A percentile compares a stretch with the other conserved stretches of the same genome.
Conservation (phyloP, 345 rosid species). For the Gossypium raimondii region DNA sequence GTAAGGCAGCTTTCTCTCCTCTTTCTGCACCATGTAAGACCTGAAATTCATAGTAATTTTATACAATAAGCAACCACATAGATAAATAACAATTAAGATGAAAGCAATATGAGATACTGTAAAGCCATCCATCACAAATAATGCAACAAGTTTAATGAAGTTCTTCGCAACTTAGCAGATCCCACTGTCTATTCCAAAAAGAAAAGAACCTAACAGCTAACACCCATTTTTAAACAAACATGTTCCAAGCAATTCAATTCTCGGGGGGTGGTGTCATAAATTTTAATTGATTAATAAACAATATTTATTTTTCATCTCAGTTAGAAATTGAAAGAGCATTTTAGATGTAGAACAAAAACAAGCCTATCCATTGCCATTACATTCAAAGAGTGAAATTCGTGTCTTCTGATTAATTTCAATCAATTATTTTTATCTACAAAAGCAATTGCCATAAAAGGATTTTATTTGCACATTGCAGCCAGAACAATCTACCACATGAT, state of each 20-base stretch:
- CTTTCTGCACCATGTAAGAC: slow-evolving; percentile 80
- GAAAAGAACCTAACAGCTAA: background rate
- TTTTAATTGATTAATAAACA: background rate
- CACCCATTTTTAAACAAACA: background rate
- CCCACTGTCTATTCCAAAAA: background rate
- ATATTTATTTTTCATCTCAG: background rate
- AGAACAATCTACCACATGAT: background rate
- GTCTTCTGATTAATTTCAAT: background rate
- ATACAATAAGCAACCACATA: slow-evolving; percentile 16
- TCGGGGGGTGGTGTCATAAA: background rate
- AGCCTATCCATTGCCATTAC: background rate
- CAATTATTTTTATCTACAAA: background rate
- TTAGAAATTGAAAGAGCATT: background rate
- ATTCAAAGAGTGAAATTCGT: background rate
- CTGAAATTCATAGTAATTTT: slow-evolving; percentile 39
- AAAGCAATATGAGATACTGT: background rate
- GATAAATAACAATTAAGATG: slow-evolving; percentile 1
- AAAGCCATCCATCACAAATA: background rate
- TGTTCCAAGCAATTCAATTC: background rate
- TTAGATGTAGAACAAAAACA: background rate
- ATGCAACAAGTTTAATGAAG: background rate
- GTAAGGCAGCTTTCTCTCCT: slow-evolving; percentile 84
- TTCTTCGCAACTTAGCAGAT: background rate
- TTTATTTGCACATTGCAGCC: background rate
- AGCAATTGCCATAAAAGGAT: background rate